A percentile compares a stretch with the other conserved stretches of the same genome.
Evolutionary conservation across 345 rosid species (phyloP).

Genomic region (sweet orange (Citrus sinensis)): DNA sequence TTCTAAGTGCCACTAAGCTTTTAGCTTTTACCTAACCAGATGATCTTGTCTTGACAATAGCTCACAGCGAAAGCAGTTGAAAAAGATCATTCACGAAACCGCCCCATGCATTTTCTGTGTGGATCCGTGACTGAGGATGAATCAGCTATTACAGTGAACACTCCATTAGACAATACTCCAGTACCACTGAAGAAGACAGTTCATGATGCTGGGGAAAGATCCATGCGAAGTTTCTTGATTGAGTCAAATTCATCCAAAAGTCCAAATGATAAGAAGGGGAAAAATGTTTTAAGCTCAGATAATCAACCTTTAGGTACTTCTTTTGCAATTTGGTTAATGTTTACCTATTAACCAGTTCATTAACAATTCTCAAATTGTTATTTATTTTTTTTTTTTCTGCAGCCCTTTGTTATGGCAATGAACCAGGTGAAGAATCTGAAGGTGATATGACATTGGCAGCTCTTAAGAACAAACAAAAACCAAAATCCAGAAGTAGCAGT

Average conservation of each 20-base stretch:
- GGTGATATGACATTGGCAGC: slow-evolving; percentile 33
- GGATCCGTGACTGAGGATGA: slow-evolving; percentile 53
- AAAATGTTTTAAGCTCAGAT: slow-evolving; percentile 12
- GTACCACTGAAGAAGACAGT: slow-evolving; percentile 45
- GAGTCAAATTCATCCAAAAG: slow-evolving; percentile 29
- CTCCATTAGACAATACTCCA: slow-evolving; percentile 42
- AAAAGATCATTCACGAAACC: slow-evolving; percentile 60
- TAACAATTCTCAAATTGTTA: slow-evolving; percentile 3
- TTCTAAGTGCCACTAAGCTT: not conserved
- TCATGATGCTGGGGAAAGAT: slow-evolving; percentile 34
- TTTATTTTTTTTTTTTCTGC: slow-evolving; percentile 10
- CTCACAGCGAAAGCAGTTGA: slow-evolving; percentile 70
- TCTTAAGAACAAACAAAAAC: slow-evolving; percentile 21
- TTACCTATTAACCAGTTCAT: not conserved
- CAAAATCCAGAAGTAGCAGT: slow-evolving; percentile 23
- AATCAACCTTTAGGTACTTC: slow-evolving; percentile 34
- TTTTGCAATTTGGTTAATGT: not conserved
- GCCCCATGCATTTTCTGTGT: slow-evolving; percentile 65
- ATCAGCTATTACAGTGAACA: slow-evolving; percentile 43
- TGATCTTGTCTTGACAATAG: slow-evolving; percentile 28
- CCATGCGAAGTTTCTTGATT: slow-evolving; percentile 32
- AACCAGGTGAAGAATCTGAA: slow-evolving; percentile 38
- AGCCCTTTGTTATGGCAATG: slow-evolving; percentile 50
- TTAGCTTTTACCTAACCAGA: slow-evolving; percentile 6
- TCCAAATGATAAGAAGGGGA: slow-evolving; percentile 17